Evolutionary conservation across 129 eudicot genomes (phyloP), one percentile per base, ranked within the genome.

Genomic region (Centella asiatica): DNA sequence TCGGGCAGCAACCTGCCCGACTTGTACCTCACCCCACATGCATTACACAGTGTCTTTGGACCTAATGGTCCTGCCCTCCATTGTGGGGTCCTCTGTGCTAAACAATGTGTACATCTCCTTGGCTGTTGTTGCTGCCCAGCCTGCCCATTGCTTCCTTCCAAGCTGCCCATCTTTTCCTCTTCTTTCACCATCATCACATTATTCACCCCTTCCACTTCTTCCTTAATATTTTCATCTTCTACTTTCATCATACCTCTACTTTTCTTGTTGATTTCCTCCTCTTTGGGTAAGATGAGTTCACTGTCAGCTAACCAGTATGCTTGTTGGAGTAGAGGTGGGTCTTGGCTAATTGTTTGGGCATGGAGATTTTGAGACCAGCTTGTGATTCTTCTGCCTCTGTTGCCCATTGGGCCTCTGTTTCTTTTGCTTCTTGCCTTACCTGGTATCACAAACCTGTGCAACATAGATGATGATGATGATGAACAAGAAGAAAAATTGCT

Each of bases 1-100:
- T 84, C 93, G 76, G 78, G 88, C 73, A 84, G 73, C 80, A 85
- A 23, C 74, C 80, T 72, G 64, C 88, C 88, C 57, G 85, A 78
- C 73, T 81, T 81, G 72, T 81, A 81, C 70, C 94, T 81, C 65
- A 85, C 88, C 49, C 94, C 94, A 70, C 88, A 85, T 46, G 94
- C 94, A 73, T 85, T 85, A 53, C 93, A 85, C 57, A 85, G 60
- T 51, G 94, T 85, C 28, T 78, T 85, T 31, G 85, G 89, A 6
- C 85, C 94, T 27, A 17, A 65, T 46, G 88, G 81, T 42, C 83
- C 89, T 39, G 73, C 78, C 60, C 94, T 64, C 85, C 85, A 79
- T 44, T 78, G 85, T 24, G 88, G 88, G 2, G 88, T 85, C 71
- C 48, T 79, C 24, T 78, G 77, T 44, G 80, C 71, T 23, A 77